Conservation (phyloP, 2,329 filamentous ascomycete species). For the Apiospora kogelbergensis region DNA sequence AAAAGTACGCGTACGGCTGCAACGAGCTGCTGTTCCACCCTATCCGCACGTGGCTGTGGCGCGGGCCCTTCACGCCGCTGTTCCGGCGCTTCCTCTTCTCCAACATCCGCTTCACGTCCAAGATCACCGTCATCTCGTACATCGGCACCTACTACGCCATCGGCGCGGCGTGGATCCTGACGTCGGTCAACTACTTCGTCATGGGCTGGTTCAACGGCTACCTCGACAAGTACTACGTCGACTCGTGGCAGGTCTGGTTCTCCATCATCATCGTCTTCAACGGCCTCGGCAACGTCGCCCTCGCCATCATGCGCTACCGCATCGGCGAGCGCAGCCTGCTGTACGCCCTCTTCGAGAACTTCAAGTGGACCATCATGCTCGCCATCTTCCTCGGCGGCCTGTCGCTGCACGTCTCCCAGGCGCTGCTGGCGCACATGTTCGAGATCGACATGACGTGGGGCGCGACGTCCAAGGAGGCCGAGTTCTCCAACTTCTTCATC, state of each 20-base stretch:
- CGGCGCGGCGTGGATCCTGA: slow-evolving; percentile 65
- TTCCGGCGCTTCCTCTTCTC: slow-evolving; percentile 61
- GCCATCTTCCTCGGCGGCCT: slow-evolving; percentile 82
- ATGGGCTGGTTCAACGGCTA: slow-evolving; percentile 70
- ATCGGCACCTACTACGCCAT: slow-evolving; percentile 67
- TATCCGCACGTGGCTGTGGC: slow-evolving; percentile 58
- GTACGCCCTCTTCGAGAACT: slow-evolving; percentile 58
- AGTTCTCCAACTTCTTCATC: slow-evolving; percentile 81
- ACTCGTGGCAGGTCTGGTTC: slow-evolving; percentile 76
- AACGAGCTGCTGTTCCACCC: slow-evolving; percentile 72
- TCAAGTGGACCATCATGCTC: slow-evolving; percentile 73
- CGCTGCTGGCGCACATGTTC: slow-evolving; percentile 79
- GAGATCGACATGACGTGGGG: slow-evolving; percentile 86
- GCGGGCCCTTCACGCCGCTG: slow-evolving; percentile 64
- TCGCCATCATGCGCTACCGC: slow-evolving; percentile 73
- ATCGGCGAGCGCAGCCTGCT: slow-evolving; percentile 63
- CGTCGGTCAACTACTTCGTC: slow-evolving; percentile 68
- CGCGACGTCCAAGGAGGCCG: slow-evolving; percentile 78
- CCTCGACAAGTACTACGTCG: slow-evolving; percentile 66
- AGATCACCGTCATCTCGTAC: slow-evolving; percentile 66
- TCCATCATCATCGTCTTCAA: slow-evolving; percentile 79
- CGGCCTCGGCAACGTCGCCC: slow-evolving; percentile 69
- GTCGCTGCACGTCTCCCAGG: slow-evolving; percentile 77
- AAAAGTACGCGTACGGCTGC: slow-evolving; percentile 72
- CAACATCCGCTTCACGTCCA: slow-evolving; percentile 63